Percentiles rank a stretch among this genome's conserved stretches.
Evolutionary conservation across 768 basidiomycete species (phyloP).

Genomic region (Pholiota molesta): DNA sequence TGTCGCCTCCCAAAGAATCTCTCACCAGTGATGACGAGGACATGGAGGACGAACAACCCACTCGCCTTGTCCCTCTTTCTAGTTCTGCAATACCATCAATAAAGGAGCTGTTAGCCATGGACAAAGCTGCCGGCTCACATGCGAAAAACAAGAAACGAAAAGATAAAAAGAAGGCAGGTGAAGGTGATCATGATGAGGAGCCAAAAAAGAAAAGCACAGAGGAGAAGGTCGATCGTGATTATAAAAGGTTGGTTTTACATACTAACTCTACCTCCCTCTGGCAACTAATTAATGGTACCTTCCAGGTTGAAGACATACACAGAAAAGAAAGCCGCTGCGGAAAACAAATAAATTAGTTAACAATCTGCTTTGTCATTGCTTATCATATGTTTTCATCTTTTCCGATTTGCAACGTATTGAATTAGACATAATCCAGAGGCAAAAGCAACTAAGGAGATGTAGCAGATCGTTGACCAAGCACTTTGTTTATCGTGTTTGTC

Average conservation of each 20-base stretch:
- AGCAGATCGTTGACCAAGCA: conserved; percentile 61
- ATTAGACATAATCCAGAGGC: background rate
- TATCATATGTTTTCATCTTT: background rate
- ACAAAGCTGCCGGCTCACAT: conserved; percentile 62
- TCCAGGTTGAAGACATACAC: conserved; percentile 45
- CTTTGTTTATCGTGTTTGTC: conserved; percentile 78
- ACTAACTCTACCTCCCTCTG: background rate
- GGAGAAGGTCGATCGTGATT: conserved; percentile 52
- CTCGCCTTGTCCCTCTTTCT: conserved; percentile 71
- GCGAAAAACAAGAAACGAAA: conserved; percentile 76
- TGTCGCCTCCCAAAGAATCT: conserved; percentile 21
- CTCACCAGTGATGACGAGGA: conserved; percentile 37
- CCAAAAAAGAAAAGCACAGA: conserved; percentile 38
- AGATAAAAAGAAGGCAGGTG: conserved; percentile 62
- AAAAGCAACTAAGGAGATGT: conserved; percentile 15
- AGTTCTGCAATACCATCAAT: conserved; percentile 87
- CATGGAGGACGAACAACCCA: conserved; percentile 45
- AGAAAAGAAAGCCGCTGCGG: conserved; percentile 37
- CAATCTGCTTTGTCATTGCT: background rate
- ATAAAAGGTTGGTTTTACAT: conserved; percentile 48
- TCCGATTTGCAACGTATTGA: background rate
- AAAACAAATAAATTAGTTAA: conserved; percentile 7
- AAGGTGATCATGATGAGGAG: conserved; percentile 32
- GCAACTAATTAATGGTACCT: background rate
- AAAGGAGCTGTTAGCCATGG: conserved; percentile 78